Percentiles rank a stretch among this genome's conserved stretches.
These are phyloP conservation scores for Dioszegia hungarica DNA, from an alignment of 768 basidiomycete species.

Conservation along the genomic window DNA sequence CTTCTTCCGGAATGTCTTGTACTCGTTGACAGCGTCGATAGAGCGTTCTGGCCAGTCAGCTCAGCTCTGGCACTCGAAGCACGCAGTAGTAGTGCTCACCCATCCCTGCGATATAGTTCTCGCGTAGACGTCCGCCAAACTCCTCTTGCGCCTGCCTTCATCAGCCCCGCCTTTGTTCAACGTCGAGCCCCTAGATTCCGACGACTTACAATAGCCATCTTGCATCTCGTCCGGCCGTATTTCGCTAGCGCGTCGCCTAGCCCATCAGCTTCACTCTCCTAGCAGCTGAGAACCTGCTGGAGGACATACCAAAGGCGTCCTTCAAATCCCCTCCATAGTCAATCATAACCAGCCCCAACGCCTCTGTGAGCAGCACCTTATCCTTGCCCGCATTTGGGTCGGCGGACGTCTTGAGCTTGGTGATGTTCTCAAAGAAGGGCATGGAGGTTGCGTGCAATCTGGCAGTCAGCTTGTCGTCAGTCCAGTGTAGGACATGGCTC, in stretches of 20 bases:
- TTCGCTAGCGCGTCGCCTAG: conserved; percentile 68
- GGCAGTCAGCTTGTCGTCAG: conserved; percentile 9
- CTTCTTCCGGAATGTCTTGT: conserved; percentile 74
- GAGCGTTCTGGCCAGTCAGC: conserved; percentile 52
- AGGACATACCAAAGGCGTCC: conserved; percentile 56
- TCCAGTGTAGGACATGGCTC: too few relatives aligned
- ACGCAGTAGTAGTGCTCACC: conserved; percentile 30
- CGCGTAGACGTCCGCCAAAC: conserved; percentile 66
- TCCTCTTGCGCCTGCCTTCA: conserved; percentile 59
- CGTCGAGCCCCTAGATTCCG: not conserved
- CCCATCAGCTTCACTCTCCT: not conserved
- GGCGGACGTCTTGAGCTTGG: conserved; percentile 61
- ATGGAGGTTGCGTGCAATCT: conserved; percentile 71
- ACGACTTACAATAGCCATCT: conserved; percentile 61
- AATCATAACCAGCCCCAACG: conserved; percentile 80
- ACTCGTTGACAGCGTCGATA: conserved; percentile 74
- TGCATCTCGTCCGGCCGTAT: conserved; percentile 78
- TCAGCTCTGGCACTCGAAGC: not conserved
- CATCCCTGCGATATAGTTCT: conserved; percentile 67
- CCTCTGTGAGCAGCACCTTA: conserved; percentile 71
- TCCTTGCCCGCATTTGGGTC: conserved; percentile 59
- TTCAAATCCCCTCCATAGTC: conserved; percentile 75
- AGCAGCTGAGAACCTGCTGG: conserved; percentile 56
- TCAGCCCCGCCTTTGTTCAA: not conserved
- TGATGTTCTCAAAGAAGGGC: conserved; percentile 64